These are phyloP conservation scores for Seiridium cupressi DNA, from an alignment of 2,329 filamentous ascomycete species.

Conservation along the genomic window DNA sequence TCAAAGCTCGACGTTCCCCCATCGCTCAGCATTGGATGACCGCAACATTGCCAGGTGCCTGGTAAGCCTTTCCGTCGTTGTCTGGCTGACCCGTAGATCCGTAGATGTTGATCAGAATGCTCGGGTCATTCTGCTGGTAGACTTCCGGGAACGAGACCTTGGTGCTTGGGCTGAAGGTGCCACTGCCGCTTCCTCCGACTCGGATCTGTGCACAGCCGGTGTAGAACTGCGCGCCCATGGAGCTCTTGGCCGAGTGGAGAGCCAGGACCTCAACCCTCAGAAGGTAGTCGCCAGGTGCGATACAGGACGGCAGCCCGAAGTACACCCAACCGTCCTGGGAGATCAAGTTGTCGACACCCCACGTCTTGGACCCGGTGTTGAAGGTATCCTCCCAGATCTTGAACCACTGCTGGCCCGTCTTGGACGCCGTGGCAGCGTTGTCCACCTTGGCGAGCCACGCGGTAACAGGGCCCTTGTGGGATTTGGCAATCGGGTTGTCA, in stretches of 20 bases:
- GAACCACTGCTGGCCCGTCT: constrained; percentile 47
- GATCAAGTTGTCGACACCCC: constrained; percentile 48
- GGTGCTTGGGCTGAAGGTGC: constrained; percentile 29
- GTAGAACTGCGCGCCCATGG: constrained; percentile 41
- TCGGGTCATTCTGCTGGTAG: constrained; percentile 41
- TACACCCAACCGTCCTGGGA: constrained; percentile 42
- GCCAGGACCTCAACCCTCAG: constrained; percentile 54
- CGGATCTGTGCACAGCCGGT: constrained; percentile 41
- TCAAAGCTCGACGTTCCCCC: no score
- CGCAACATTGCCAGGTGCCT: constrained; percentile 31
- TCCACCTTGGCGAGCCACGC: constrained; percentile 53
- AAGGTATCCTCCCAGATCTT: constrained; percentile 53
- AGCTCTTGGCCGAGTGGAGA: constrained; percentile 44
- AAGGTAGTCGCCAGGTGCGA: constrained; percentile 54
- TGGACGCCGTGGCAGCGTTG: constrained; percentile 42
- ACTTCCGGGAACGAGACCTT: constrained; percentile 45
- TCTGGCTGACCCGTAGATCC: constrained; percentile 38
- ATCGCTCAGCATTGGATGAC: constrained; percentile 22
- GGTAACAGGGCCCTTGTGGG: constrained; percentile 54
- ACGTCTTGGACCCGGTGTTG: constrained; percentile 38
- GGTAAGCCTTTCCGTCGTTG: constrained; percentile 38
- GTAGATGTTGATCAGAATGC: constrained; percentile 47
- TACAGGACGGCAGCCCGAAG: constrained; percentile 48
- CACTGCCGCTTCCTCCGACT: constrained; percentile 35
- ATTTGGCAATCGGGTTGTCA: constrained; percentile 53